Conservation (phyloP, 2,329 filamentous ascomycete genomes). For the Aspergillus luchuensis region DNA sequence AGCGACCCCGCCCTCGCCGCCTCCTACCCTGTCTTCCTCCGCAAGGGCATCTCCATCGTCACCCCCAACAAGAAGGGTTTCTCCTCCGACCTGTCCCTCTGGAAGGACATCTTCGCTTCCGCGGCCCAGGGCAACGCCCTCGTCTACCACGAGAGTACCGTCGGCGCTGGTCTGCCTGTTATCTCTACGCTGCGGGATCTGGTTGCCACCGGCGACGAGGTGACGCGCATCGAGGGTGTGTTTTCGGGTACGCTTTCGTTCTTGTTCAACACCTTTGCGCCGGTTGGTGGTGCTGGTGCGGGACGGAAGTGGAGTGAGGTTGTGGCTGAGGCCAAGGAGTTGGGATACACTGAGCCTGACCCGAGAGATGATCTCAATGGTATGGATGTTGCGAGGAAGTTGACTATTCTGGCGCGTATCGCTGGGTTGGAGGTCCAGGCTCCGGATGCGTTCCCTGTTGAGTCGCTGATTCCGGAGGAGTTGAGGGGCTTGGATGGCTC, state of each 20-base stretch:
- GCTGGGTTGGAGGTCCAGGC: constrained; percentile 79
- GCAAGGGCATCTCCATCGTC: constrained; percentile 82
- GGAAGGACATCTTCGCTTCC: constrained; percentile 81
- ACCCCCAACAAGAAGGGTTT: constrained; percentile 99
- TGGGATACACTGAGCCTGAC: constrained; percentile 90
- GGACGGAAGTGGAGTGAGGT: constrained; percentile 76
- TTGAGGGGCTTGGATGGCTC: constrained; percentile 70
- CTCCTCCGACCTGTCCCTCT: constrained; percentile 75
- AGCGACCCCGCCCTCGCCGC: constrained; percentile 84
- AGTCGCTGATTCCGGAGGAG: constrained; percentile 87
- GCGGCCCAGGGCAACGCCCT: constrained; percentile 67
- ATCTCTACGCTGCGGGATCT: constrained; percentile 92
- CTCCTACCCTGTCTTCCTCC: constrained; percentile 77
- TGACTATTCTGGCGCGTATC: constrained; percentile 89
- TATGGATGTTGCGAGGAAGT: constrained; percentile 88
- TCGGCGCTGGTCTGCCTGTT: constrained; percentile 89
- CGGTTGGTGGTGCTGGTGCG: constrained; percentile 68
- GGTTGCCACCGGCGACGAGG: constrained; percentile 88
- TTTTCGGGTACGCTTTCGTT: constrained; percentile 98
- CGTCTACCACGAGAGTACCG: constrained; percentile 92
- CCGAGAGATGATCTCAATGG: constrained; percentile 85
- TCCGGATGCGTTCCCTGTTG: constrained; percentile 86
- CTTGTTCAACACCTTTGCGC: constrained; percentile 96
- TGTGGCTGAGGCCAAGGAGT: constrained; percentile 85
- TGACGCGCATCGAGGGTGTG: constrained; percentile 92